These are phyloP conservation scores for Plasmodium cynomolgi DNA, from an alignment of 169 alveolate species.

Conservation along the genomic window DNA sequence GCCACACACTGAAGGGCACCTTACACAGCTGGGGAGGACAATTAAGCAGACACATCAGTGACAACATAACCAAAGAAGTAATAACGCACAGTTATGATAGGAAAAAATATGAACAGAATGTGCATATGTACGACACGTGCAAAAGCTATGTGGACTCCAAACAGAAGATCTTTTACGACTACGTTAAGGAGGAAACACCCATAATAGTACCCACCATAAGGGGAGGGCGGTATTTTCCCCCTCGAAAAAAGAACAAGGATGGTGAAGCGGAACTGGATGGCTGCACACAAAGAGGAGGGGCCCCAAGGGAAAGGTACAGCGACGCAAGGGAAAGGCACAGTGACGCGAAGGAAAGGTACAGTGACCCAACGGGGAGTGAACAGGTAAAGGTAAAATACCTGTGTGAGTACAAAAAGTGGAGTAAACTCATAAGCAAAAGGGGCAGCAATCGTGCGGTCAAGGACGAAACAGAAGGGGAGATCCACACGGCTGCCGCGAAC, in stretches of 20 bases:
- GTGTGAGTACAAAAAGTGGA: constrained; percentile 63
- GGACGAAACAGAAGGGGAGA: background rate
- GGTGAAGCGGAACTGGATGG: background rate
- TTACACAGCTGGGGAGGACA: background rate
- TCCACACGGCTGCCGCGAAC: background rate
- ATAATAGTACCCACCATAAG: background rate
- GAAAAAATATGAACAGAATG: constrained; percentile 48
- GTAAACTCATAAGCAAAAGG: constrained; percentile 22
- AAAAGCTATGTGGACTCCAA: constrained; percentile 58
- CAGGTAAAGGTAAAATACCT: constrained; percentile 6
- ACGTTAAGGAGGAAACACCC: constrained; percentile 13
- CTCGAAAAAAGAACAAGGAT: background rate
- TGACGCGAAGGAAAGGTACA: too few species aligned
- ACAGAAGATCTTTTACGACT: constrained; percentile 59
- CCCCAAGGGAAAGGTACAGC: background rate
- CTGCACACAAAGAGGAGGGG: background rate
- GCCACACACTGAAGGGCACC: background rate
- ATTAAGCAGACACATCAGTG: constrained; percentile 22
- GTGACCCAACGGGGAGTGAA: background rate
- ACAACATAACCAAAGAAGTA: constrained; percentile 29
- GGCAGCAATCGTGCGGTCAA: background rate
- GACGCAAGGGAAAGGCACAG: too few species aligned
- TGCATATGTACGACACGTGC: constrained; percentile 39
- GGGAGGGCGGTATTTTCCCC: background rate
- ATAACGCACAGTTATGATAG: constrained; percentile 60